Percentiles rank a stretch among this genome's conserved stretches.
These are phyloP conservation scores for Magnolia kwangsiensis DNA, from an alignment of 164 flowering plant genomes.

Conservation along the genomic window DNA sequence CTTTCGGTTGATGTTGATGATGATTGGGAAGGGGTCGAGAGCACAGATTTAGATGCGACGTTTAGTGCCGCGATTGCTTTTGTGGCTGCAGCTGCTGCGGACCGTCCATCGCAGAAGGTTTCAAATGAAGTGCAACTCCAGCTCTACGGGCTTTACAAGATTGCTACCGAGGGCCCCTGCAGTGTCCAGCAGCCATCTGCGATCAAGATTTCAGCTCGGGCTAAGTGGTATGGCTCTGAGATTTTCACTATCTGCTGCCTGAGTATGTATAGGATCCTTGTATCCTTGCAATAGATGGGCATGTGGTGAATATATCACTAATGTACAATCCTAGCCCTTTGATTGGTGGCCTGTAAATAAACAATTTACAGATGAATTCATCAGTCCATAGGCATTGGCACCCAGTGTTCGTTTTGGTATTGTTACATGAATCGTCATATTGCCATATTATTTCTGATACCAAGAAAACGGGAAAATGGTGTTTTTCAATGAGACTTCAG, in stretches of 20 bases:
- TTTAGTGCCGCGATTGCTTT: slow-evolving; percentile 95
- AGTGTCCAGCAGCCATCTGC: slow-evolving; percentile 81
- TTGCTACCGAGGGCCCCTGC: slow-evolving; percentile 96
- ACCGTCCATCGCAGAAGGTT: slow-evolving; percentile 59
- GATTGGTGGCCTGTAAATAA: too few species aligned
- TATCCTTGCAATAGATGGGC: too few species aligned
- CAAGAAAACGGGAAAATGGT: too few species aligned
- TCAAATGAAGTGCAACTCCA: slow-evolving; percentile 69
- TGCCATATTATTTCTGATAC: too few species aligned
- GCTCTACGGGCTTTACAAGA: slow-evolving; percentile 88
- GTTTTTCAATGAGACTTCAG: too few species aligned
- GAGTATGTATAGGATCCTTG: too few species aligned
- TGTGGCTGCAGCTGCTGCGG: slow-evolving; percentile 85
- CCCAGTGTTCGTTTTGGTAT: too few species aligned
- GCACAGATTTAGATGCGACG: slow-evolving; percentile 82
- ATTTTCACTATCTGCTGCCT: background rate
- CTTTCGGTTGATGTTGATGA: slow-evolving; percentile 21
- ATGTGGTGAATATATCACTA: too few species aligned
- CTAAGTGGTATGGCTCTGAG: slow-evolving; percentile 67
- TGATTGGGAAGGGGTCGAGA: slow-evolving; percentile 98
- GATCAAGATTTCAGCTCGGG: slow-evolving; percentile 82
- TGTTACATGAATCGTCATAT: too few species aligned
- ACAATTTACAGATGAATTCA: too few species aligned
- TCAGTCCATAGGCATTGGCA: too few species aligned
- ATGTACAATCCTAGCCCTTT: too few species aligned